Base-by-base conservation (phyloP, 441 rosid species). In the Melastoma candidum region DNA sequence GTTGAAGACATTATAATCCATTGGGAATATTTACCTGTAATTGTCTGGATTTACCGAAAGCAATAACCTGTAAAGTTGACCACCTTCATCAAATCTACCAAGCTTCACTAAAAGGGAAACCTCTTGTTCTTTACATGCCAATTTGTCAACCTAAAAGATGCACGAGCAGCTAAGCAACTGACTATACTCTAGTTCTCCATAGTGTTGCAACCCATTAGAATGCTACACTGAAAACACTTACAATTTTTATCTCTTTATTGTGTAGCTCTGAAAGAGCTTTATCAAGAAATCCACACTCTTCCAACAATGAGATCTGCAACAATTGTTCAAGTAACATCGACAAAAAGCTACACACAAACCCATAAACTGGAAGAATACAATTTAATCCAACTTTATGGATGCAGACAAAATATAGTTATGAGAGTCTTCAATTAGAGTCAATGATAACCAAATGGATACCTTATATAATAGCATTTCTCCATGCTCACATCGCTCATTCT, bases 391-490 rank as follows among this genome's bases (percentile, higher is more conserved):
- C 61, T 47, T 12, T 7, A 26, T 48, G 39, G 7, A 13, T 12
- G 12, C 8, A 22, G 26, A 27, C 22, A 17, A 8, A 13, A 54
- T 32, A 7, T 29, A 9, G 14, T 36, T 9, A 36, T 1, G 41
- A 9, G 41, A 36, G 7, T 36, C 8, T 36, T 3, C 41, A 6
- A 36, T 36, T 36, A 36, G 41, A 36, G 41, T 36, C 41, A 36
- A 36, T 36, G 41, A 36, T 29, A 36, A 36, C 41, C 41, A 36
- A 36, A 36, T 36, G 7, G 41, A 36, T 77, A 94, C 99, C 99
- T 94, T 94, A 68, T 94, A 94, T 45, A 90, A 68, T 71, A 90
- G 94, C 99, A 94, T 90, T 79, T 94, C 99, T 46, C 95, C 85
- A 68, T 87, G 97, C 63, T 94, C 99, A 67, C 83, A 74, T n/a